Evolutionary conservation across 2,329 filamentous ascomycete genomes (phyloP).

Genomic region (Conoideocrella luteorostrata): DNA sequence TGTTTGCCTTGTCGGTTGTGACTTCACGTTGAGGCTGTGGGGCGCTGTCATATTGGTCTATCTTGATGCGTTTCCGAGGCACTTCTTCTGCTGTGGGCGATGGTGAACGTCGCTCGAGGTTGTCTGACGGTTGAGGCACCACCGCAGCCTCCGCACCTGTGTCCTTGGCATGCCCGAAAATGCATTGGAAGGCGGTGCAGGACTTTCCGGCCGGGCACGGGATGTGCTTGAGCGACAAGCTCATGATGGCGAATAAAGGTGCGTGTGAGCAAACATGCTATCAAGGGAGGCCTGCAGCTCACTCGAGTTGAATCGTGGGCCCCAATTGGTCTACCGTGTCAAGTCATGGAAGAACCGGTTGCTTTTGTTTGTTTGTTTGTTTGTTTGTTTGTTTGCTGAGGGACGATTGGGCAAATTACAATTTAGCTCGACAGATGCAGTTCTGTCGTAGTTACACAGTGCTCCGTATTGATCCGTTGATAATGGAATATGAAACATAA

Average conservation of each 20-base stretch:
- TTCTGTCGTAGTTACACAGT: too few species aligned
- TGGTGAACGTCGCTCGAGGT: neutral
- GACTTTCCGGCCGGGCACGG: conserved; percentile 42
- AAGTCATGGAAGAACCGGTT: too few species aligned
- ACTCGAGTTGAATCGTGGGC: too few species aligned
- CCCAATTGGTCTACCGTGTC: too few species aligned
- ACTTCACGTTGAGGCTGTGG: neutral
- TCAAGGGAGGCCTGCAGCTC: neutral
- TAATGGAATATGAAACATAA: too few species aligned
- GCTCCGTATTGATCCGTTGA: too few species aligned
- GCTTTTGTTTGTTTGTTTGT: too few species aligned
- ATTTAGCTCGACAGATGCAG: too few species aligned
- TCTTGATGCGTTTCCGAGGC: conserved; percentile 24
- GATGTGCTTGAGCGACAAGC: conserved; percentile 39
- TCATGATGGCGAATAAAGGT: conserved; percentile 21
- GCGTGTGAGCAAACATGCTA: conserved; percentile 1
- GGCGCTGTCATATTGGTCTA: conserved; percentile 11
- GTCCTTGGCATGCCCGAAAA: conserved; percentile 40
- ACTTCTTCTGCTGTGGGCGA: conserved; percentile 18
- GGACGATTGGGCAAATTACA: too few species aligned
- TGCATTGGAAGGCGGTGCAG: conserved; percentile 44
- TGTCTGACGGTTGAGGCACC: conserved; percentile 1
- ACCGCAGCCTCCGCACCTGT: conserved; percentile 11
- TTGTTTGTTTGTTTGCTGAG: too few species aligned
- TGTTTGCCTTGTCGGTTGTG: neutral